A percentile compares a stretch with the other conserved stretches of the same genome.
Conservation (phyloP, 495 filamentous ascomycete genomes). For the Sphaerosporella brunnea region DNA sequence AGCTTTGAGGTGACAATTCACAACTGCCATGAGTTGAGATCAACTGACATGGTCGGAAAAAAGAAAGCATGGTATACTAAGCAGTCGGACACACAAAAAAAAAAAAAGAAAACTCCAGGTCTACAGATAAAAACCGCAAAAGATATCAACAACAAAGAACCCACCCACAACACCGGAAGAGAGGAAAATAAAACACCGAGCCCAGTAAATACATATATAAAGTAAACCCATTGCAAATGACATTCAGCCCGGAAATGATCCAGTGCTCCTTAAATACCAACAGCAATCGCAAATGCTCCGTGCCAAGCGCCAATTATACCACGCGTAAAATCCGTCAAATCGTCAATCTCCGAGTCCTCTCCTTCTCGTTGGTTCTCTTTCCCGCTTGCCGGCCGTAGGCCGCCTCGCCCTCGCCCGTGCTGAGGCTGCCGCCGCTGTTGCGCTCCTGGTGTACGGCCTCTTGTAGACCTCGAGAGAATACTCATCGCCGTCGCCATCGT, state of each 20-base stretch:
- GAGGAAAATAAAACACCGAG: too few relatives aligned
- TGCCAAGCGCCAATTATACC: neutral
- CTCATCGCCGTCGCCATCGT: neutral
- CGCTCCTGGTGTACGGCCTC: slow-evolving; percentile 13
- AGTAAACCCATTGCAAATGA: neutral
- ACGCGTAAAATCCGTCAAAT: too few relatives aligned
- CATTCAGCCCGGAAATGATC: neutral
- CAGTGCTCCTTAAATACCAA: neutral
- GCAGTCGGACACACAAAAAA: too few relatives aligned
- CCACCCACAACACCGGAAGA: too few relatives aligned
- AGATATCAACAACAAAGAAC: too few relatives aligned
- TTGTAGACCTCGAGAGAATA: slow-evolving; percentile 9
- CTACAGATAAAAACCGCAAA: too few relatives aligned
- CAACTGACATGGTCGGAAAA: too few relatives aligned
- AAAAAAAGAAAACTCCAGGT: too few relatives aligned
- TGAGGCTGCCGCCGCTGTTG: slow-evolving; percentile 12
- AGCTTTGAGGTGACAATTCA: too few relatives aligned
- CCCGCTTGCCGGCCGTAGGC: neutral
- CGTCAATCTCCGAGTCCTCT: neutral
- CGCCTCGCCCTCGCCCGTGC: neutral
- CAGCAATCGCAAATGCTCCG: neutral
- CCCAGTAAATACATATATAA: neutral
- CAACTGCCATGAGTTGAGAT: too few relatives aligned
- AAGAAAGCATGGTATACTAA: too few relatives aligned
- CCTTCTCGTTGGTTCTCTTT: neutral